Evolutionary conservation across 352 stramenopile genomes (phyloP).

Genomic region (Globisporangium paroecandrum): DNA sequence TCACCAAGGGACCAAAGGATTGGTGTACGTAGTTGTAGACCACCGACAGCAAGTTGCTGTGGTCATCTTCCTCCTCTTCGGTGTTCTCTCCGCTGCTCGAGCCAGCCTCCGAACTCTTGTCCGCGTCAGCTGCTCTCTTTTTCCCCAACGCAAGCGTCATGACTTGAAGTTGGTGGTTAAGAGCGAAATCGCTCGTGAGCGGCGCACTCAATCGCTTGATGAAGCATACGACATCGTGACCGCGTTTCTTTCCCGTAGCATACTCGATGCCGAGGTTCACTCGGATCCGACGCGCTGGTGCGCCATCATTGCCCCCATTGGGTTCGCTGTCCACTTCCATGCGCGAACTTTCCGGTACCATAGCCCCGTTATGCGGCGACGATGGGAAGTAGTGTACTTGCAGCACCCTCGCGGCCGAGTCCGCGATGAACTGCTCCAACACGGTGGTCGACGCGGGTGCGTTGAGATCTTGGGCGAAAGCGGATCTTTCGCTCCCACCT

Average conservation of each 20-base stretch:
- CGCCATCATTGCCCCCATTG: slow-evolving; percentile 19
- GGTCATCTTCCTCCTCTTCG: slow-evolving; percentile 58
- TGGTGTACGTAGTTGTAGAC: slow-evolving; percentile 90
- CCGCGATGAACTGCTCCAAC: slow-evolving; percentile 70
- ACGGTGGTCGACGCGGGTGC: slow-evolving; percentile 25
- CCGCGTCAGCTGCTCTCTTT: slow-evolving; percentile 26
- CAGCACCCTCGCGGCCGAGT: slow-evolving; percentile 59
- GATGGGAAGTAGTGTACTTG: slow-evolving; percentile 66
- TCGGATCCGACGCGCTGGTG: slow-evolving; percentile 35
- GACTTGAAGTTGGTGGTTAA: slow-evolving; percentile 83
- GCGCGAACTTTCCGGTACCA: slow-evolving; percentile 2
- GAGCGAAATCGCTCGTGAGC: slow-evolving; percentile 58
- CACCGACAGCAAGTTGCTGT: slow-evolving; percentile 69
- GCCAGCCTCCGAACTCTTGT: slow-evolving; percentile 24
- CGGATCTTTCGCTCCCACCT: slow-evolving; percentile 7
- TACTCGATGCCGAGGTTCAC: slow-evolving; percentile 84
- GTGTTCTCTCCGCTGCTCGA: slow-evolving; percentile 55
- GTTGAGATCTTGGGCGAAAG: slow-evolving; percentile 47
- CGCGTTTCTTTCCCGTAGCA: slow-evolving; percentile 47
- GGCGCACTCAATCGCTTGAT: slow-evolving; percentile 79
- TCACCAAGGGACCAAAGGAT: slow-evolving; percentile 82
- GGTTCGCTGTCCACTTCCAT: slow-evolving; percentile 24
- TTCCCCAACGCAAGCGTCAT: slow-evolving; percentile 81
- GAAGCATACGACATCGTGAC: slow-evolving; percentile 82
- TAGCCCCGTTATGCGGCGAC: neutral